phyloP scores from a whole-genome alignment of 2,329 filamentous ascomycete genomes.

The Monilinia vaccinii-corymbosi region DNA sequence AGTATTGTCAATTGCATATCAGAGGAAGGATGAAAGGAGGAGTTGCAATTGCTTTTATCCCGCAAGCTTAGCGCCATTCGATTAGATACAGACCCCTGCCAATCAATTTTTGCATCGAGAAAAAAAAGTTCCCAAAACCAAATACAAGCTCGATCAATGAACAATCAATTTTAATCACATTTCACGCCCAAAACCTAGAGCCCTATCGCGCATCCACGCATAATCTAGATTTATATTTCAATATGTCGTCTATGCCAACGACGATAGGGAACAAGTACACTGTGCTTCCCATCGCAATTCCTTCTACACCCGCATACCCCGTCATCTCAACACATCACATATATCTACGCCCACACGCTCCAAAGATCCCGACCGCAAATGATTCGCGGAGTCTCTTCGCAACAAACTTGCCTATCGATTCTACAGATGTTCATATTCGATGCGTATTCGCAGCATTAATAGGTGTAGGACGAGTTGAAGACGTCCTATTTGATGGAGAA shows the following conservation, averaged over 20 bases:
- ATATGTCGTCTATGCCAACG: conserved; percentile 18
- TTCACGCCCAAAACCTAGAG: neutral
- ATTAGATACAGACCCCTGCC: conserved; percentile 23
- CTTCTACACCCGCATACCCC: conserved; percentile 48
- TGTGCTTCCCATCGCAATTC: conserved; percentile 26
- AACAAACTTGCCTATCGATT: conserved; percentile 82
- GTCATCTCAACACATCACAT: conserved; percentile 65
- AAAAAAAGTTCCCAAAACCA: conserved; percentile 10
- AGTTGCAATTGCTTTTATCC: conserved; percentile 5
- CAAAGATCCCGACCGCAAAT: conserved; percentile 64
- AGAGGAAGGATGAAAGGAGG: neutral
- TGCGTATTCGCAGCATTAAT: conserved; percentile 66
- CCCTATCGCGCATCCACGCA: neutral
- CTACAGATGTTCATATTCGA: conserved; percentile 68
- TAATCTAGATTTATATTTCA: neutral
- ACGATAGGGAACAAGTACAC: conserved; percentile 21
- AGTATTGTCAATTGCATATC: neutral
- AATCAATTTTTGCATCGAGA: conserved; percentile 13
- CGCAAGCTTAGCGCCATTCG: conserved; percentile 16
- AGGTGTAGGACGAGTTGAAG: conserved; percentile 69
- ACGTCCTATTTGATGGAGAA: conserved; percentile 63
- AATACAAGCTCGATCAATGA: conserved; percentile 3
- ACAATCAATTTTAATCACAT: neutral
- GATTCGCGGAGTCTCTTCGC: conserved; percentile 77
- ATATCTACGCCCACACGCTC: conserved; percentile 76